A percentile compares a stretch with the other conserved stretches of the same genome.
Conservation (phyloP, 306 rosid genomes). For the Cucurbita pepo region DNA sequence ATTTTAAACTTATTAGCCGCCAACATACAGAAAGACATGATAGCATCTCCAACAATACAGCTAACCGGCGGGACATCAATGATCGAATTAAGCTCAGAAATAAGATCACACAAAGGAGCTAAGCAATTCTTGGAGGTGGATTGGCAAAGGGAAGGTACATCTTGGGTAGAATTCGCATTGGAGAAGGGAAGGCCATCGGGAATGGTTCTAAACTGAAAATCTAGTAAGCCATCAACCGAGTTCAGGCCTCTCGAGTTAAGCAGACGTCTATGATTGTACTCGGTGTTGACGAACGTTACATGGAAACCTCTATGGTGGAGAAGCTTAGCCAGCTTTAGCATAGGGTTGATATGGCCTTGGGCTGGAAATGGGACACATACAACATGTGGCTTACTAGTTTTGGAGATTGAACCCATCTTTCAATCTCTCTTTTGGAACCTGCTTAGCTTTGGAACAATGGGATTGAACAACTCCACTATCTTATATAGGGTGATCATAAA, state of each 20-base stretch:
- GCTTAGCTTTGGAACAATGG: background rate
- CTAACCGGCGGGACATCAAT: slow-evolving; percentile 19
- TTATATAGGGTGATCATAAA: too few species aligned
- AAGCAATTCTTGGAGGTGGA: slow-evolving; percentile 23
- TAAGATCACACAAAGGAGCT: slow-evolving; percentile 26
- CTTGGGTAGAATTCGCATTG: slow-evolving; percentile 29
- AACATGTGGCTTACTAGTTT: background rate
- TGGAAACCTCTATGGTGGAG: background rate
- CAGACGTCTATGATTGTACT: background rate
- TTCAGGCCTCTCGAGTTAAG: background rate
- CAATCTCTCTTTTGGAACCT: background rate
- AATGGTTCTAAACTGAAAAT: background rate
- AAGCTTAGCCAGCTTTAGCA: background rate
- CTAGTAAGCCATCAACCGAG: background rate
- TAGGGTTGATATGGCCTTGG: background rate
- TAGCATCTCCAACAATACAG: slow-evolving; percentile 31
- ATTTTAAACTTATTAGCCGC: slow-evolving; percentile 30
- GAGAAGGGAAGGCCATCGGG: slow-evolving; percentile 44
- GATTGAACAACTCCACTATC: too few species aligned
- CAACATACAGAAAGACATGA: slow-evolving; percentile 24
- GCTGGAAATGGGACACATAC: background rate
- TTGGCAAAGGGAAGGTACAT: slow-evolving; percentile 16
- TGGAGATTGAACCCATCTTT: background rate
- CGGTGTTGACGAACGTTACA: background rate
- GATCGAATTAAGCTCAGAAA: slow-evolving; percentile 12